Evolutionary conservation across 2,329 filamentous ascomycete species (phyloP).

Genomic region (Talaromyces verruculosus): DNA sequence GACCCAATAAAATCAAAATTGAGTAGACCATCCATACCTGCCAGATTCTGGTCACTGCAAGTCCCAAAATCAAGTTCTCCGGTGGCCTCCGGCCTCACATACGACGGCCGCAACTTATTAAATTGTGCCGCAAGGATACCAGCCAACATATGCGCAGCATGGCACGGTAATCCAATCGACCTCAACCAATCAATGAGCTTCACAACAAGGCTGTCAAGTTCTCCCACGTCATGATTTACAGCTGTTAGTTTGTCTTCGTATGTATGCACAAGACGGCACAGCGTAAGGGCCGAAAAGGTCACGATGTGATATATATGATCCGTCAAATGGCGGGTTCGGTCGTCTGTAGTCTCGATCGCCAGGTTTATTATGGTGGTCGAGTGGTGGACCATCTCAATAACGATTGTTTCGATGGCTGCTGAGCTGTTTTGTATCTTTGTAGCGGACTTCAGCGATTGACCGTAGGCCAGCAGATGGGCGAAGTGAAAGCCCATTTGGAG

Average conservation of each 20-base stretch:
- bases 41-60: neutral
- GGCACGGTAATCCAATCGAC: slow-evolving; percentile 44
- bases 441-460: slow-evolving; percentile 39
- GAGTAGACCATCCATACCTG: neutral
- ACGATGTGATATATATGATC: slow-evolving; percentile 53
- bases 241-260: slow-evolving; percentile 38
- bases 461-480: slow-evolving; percentile 46
- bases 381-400: slow-evolving; percentile 46
- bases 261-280: slow-evolving; percentile 35
- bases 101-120: slow-evolving; percentile 7
- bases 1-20: slow-evolving; percentile 11
- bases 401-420: slow-evolving; percentile 34
- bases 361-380: slow-evolving; percentile 43
- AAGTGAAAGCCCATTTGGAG: slow-evolving; percentile 51
- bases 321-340: slow-evolving; percentile 46
- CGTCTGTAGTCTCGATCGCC: slow-evolving; percentile 47
- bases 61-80: neutral
- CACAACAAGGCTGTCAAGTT: slow-evolving; percentile 38
- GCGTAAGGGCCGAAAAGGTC: slow-evolving; percentile 38
- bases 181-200: slow-evolving; percentile 43
- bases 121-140: slow-evolving; percentile 34
- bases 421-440: slow-evolving; percentile 15
- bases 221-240: slow-evolving; percentile 32
- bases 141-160: slow-evolving; percentile 44
- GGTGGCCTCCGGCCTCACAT: neutral